Base-by-base conservation (phyloP, 163 green algal species). In the Volvox carteri region DNA sequence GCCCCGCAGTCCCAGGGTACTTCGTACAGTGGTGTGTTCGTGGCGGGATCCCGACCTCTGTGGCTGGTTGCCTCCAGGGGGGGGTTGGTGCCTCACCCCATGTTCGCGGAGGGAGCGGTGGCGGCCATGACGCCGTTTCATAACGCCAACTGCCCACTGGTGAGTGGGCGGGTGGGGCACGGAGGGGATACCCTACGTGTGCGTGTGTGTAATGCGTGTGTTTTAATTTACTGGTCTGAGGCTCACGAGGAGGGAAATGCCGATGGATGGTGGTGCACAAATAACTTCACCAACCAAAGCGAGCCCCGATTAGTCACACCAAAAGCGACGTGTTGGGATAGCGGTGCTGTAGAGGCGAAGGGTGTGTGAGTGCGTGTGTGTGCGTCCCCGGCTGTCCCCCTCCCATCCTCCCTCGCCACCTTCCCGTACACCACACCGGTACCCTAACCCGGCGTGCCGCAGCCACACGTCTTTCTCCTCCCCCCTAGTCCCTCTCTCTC, bases 41-140 rank as follows among this genome's bases (percentile, higher is more conserved):
- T 98, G 28, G 83, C 70, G 25, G 96, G 96, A 1, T 33, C 86
- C n/a, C 62, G 90, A 28, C 95, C 96, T 0, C 41, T 94, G 62
- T 97, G 94, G 95, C 92, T 98, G 30, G 78, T 98, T 21, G 95
- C 93, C 0, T 83, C 41, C 11, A 79, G 95, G 12, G 95, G 95
- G 30, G 89, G 74, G 1, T 68, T 98, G 50, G 44, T 95, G 79
- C 12, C 90, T 1, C 96, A 98, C 72, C 92, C 91, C 0, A 91
- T 92, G 86, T 85, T 86, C 78, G 42, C 80, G 6, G 90, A 95
- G 14, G 94, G 91, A 1, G 25, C 86, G 0, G 91, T 96, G 0
- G 79, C 91, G 11, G 90, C 93, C 0, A 96, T 99, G 76, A 96
- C 96, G 1, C 88, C 95, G 18, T 99, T 99, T 90, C 96, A 99